phyloP scores from a whole-genome alignment of 805 yeast genomes.

The Schizosaccharomyces lindneri region DNA sequence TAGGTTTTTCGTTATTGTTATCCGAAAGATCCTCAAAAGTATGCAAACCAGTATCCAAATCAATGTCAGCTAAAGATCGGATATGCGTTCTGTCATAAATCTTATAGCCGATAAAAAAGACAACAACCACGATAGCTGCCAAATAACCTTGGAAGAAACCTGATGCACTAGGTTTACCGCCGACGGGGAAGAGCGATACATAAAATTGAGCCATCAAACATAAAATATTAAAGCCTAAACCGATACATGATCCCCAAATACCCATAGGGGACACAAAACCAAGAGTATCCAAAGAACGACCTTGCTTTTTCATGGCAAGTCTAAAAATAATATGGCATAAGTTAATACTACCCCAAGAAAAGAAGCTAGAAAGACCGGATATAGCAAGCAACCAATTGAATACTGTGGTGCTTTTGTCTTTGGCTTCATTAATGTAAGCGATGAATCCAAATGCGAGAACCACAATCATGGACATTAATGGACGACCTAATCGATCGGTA shows the following conservation, averaged over 20 bases:
- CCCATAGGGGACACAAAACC: constrained; percentile 46
- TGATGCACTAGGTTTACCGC: constrained; percentile 15
- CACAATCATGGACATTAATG: constrained; percentile 34
- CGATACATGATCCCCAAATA: constrained; percentile 38
- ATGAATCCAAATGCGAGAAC: constrained; percentile 22
- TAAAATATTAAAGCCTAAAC: constrained; percentile 29
- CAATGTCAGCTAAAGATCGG: constrained; percentile 25
- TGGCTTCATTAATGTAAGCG: background rate
- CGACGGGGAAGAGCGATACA: constrained; percentile 54
- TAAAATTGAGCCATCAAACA: constrained; percentile 60
- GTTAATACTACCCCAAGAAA: constrained; percentile 59
- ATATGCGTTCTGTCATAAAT: background rate
- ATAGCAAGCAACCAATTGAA: constrained; percentile 55
- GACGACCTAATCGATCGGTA: constrained; percentile 59
- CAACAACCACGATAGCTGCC: constrained; percentile 13
- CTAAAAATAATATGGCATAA: constrained; percentile 46
- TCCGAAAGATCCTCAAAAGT: no score
- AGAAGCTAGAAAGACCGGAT: constrained; percentile 48
- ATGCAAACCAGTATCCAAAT: constrained; percentile 28
- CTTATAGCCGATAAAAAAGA: background rate
- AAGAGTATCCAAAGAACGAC: constrained; percentile 38
- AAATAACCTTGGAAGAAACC: constrained; percentile 30
- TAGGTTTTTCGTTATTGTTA: no score
- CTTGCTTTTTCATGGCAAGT: constrained; percentile 33
- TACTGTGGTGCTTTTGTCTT: constrained; percentile 14